phyloP scores from a whole-genome alignment of 257 asterid genomes.

The Solanum chilense region DNA sequence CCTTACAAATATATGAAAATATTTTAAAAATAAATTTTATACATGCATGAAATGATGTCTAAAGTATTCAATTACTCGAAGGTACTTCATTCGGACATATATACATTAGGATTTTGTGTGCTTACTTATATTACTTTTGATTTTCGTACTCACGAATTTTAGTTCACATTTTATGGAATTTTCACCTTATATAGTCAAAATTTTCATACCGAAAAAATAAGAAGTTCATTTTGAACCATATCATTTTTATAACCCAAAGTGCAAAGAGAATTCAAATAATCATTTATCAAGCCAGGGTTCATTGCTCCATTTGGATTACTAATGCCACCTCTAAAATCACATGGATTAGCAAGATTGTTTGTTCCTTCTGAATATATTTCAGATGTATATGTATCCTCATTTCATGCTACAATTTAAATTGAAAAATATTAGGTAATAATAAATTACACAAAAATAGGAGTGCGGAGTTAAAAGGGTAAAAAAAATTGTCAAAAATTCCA shows the following conservation, averaged over 20 bases:
- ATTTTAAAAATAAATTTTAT: too few relatives aligned
- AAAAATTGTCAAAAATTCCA: too few relatives aligned
- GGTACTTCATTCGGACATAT: neutral
- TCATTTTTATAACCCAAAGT: constrained; percentile 13
- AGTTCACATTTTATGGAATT: too few relatives aligned
- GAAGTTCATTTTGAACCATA: neutral
- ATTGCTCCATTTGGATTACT: constrained; percentile 24
- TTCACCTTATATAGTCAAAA: neutral
- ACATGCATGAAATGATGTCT: too few relatives aligned
- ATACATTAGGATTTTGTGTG: too few relatives aligned
- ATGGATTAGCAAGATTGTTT: constrained; percentile 21
- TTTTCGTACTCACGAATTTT: too few relatives aligned
- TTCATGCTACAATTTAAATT: neutral
- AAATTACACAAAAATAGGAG: too few relatives aligned
- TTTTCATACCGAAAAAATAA: neutral
- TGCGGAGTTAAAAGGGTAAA: too few relatives aligned
- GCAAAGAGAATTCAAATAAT: constrained; percentile 24
- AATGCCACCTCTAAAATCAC: constrained; percentile 34
- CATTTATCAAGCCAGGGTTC: constrained; percentile 17
- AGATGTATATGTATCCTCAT: neutral
- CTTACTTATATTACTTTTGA: too few relatives aligned
- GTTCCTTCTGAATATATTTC: constrained; percentile 8
- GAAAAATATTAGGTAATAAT: neutral
- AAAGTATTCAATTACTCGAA: neutral
- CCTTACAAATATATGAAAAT: too few relatives aligned